Evolutionary conservation across 257 asterid species (phyloP), one percentile per base, ranked within the genome.

Genomic region (Vinca minor): DNA sequence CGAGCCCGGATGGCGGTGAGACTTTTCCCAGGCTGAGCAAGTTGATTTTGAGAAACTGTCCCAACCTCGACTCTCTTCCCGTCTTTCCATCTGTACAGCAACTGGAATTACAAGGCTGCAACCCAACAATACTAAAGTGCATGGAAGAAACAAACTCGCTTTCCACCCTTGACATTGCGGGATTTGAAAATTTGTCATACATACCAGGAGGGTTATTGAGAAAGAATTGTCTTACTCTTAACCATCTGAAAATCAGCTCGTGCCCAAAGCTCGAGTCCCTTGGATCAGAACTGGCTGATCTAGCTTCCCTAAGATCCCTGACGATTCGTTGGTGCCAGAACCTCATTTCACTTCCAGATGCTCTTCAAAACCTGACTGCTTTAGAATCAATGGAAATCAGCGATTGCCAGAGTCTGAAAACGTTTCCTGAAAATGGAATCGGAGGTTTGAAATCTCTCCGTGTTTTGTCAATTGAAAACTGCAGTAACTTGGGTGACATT

Each of bases 41-140:
- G 69, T 68, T 73, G 59, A 65, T 32, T 55, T 8, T 68, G 54
- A 68, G 39, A 18, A 68, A 68, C 42, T 73, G 74, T 68, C 77
- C 77, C 36, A 73, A 68, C n/a, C 74, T 73, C 49, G 56, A 26
- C n/a, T 4, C 61, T 42, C 26, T 60, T 23, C 70, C 74, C 5
- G n/a, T 31, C 8, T 73, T 73, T 64, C 69, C 52, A 47, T 68
- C 69, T 46, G 64, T 73, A 17, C 70, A 62, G 39, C n/a, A 67
- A 54, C 29, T 73, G 41, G 66, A 62, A 44, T 63, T 73, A 38
- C 73, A 29, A 48, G 54, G 28, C 31, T 73, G 74, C n/a, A 63
- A 73, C 15, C 63, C 73, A 39, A 62, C 21, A 62, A 68, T 73
- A 55, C 21, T 73, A 17, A 42, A 64, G 21, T 41, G 57, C 58